Evolutionary conservation across 208 protist species (phyloP), one percentile per base, ranked within the genome.

Genomic region (Herpetomonas samuelpessoai): DNA sequence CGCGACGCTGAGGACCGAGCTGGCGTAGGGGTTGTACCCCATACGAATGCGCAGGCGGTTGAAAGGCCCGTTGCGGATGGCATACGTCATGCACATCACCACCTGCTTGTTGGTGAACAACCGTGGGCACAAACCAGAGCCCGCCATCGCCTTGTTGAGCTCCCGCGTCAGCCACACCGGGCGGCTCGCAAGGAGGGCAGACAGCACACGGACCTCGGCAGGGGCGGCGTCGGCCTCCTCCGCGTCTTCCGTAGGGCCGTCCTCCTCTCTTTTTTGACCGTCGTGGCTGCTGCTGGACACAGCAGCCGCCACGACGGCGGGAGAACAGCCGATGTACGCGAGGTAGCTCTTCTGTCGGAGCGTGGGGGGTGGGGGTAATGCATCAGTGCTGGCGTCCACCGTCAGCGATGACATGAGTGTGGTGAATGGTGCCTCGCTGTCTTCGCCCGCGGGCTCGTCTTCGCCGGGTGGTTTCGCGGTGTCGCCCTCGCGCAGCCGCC

Each of bases 21-120:
- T 74, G 21, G 60, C 71, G 61, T 88, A 94, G 0, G 88, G 88
- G 60, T 95, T 69, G 73, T 80, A 91, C 46, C 74, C 83, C n/a
- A 86, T 48, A 1, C 83, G 76, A 51, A 95, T 71, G 41, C 84
- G 82, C n/a, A 91, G 57, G 3, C 88, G 76, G 61, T 89, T 86
- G 72, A 88, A 95, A 6, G 88, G 82, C 2, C 88, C 88, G 50
- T 69, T 86, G 31, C 53, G 55, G 25, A 95, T 77, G 3, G 81
- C 39, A 51, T 95, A 95, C 18, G 88, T 91, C 31, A 91, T 62
- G 44, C 73, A 80, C 25, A 65, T 44, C 26, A 92, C 73, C 2
- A 82, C 74, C 47, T 83, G 74, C 58, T 83, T 84, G 66, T 90
- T 92, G 22, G 74, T 66, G 62, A 81, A 69, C n/a, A 31, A 58